These are phyloP conservation scores for Eucalyptus fibrosa DNA, from an alignment of 345 rosid species.

Conservation along the genomic window DNA sequence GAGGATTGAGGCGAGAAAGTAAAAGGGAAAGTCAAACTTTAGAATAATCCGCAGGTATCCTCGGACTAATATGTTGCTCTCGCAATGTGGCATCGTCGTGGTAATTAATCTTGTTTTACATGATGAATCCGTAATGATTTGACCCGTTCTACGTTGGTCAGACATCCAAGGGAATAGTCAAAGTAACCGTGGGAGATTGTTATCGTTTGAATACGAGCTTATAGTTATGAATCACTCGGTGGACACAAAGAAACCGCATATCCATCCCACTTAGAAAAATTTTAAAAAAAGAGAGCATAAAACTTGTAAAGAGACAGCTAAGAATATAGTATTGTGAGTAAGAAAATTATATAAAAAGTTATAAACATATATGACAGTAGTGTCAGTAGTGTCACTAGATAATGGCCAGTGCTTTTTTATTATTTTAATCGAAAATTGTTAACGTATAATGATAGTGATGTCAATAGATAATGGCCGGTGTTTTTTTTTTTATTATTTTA, in stretches of 20 bases:
- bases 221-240: too few relatives aligned
- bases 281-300: neutral
- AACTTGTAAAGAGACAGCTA: neutral
- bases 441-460: too few relatives aligned
- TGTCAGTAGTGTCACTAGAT: too few relatives aligned
- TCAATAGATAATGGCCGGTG: too few relatives aligned
- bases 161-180: neutral
- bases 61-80: neutral
- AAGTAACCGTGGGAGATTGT: neutral
- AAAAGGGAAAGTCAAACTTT: neutral
- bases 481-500: too few relatives aligned
- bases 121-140: neutral
- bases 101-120: neutral
- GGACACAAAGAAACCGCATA: neutral
- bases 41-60: neutral
- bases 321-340: neutral
- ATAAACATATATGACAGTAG: too few relatives aligned
- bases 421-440: too few relatives aligned
- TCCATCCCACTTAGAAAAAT: neutral
- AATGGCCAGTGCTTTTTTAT: too few relatives aligned
- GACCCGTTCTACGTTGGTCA: neutral
- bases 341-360: too few relatives aligned
- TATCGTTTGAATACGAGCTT: neutral
- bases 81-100: neutral
- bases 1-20: constrained; percentile 13